Conservation (phyloP, 805 yeast genomes). For the Wickerhamomyces queroliae region DNA sequence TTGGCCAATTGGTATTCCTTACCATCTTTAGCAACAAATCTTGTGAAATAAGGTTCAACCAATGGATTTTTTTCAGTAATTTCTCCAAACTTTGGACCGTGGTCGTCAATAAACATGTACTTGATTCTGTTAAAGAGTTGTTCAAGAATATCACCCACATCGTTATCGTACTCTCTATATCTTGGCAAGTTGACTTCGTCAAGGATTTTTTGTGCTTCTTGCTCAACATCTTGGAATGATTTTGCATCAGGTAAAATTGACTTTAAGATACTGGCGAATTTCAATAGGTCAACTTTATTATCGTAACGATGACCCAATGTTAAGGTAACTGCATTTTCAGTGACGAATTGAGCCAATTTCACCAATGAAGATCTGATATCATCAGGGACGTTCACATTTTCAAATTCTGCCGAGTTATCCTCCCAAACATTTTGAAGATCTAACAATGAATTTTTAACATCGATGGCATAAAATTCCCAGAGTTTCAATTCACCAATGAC, state of each 20-base stretch:
- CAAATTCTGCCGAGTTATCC: constrained; percentile 13
- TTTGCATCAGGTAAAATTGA: constrained; percentile 26
- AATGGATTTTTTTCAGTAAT: constrained; percentile 54
- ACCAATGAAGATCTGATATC: constrained; percentile 33
- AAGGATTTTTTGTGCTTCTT: constrained; percentile 45
- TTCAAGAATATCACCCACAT: constrained; percentile 52
- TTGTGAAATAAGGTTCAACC: constrained; percentile 84
- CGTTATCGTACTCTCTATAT: constrained; percentile 73
- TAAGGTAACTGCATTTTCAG: constrained; percentile 31
- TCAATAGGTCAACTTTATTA: constrained; percentile 45
- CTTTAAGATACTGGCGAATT: constrained; percentile 48
- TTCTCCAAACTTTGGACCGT: constrained; percentile 79
- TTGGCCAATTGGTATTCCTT: constrained; percentile 73
- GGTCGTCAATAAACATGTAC: constrained; percentile 66
- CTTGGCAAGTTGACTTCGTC: constrained; percentile 75
- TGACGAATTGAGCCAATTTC: constrained; percentile 43
- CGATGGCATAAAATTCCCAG: constrained; percentile 86
- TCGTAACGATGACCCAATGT: constrained; percentile 41
- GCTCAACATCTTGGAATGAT: constrained; percentile 23
- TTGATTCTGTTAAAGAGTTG: constrained; percentile 75
- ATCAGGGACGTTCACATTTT: constrained; percentile 38
- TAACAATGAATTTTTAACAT: constrained; percentile 39
- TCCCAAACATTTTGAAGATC: constrained; percentile 35
- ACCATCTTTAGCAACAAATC: constrained; percentile 49
- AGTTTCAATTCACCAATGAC: constrained; percentile 62